Evolutionary conservation across 139 green algal species (phyloP), one percentile per base, ranked within the genome.

Genomic region (Asterochloris erici): DNA sequence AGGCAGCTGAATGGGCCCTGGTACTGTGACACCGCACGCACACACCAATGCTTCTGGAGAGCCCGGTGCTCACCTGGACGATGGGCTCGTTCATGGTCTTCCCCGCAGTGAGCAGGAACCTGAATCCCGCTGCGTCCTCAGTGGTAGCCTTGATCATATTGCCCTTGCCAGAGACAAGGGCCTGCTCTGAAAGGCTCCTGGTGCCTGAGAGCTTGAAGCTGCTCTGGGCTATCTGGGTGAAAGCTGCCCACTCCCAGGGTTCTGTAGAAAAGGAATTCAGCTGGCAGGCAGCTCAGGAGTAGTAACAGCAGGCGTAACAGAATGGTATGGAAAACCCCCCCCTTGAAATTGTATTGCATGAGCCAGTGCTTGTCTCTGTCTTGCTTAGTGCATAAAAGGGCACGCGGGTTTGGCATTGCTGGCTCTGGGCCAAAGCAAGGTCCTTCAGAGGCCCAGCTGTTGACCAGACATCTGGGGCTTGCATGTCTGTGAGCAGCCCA

Each of bases 1-100:
- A 14, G 38, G 38, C 38, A 54, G 38, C 38, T 54, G 38, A 15
- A 62, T 10, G 78, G 16, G 1, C 62, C 78, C 16, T 26, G 19
- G 12, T 27, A 15, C 73, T 24, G n/a, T 38, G 68, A 17, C 28
- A 63, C 17, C 0, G 23, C 27, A 66, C 23, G 63, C 14, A 21
- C 68, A 26, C 21, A 24, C 19, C 9, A 74, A 23, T 14, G 16
- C 16, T 29, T 54, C 38, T 54, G 38, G 38, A 54, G 38, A 54
- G 26, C 75, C 78, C 79, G 38, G 38, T 54, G 38, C 38, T 54
- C 4, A 54, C 38, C 38, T 98, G 95, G 62, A 98, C 94, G 61
- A 98, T 94, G 75, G 91, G 91, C 86, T 98, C 95, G 1, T 83
- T 84, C 70, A 97, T 98, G n/a, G 95, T 95, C 86, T 87, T 82